Base-by-base conservation (phyloP, 2,329 filamentous ascomycete species). In the Bipolaris bicolor region DNA sequence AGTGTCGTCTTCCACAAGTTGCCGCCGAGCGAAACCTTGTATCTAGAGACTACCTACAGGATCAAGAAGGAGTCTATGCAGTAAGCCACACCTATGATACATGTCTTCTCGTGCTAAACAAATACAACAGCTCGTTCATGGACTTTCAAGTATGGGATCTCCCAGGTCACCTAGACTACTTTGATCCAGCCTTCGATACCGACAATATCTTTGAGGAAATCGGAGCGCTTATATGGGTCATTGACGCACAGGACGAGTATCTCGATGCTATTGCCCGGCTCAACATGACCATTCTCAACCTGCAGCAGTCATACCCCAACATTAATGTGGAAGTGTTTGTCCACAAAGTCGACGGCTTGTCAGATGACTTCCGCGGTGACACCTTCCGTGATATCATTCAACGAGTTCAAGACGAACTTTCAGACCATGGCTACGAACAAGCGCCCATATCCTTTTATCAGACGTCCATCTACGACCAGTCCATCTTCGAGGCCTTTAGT, bases 1-100 rank as follows among this genome's bases (percentile, higher is more conserved):
- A 98, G 92, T 72, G 96, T 99, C 46, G 94, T 99, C n/a, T 98
- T 99, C 72, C 93, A 98, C 78, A 99, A 99, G 76, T 88, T 98
- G 73, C 92, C 94, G 3, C 93, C 95, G 2, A 96, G 91, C 67
- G 96, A 99, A 80, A 98, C 95, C 0, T 80, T 99, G 15, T 99
- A 97, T 70, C 84, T 99, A 16, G 95, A 98, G 76, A 96, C 95
- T 0, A 99, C 95, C 3, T 93, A 92, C 9, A 86, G 91, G 31
- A 96, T 98, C 62, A 92, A 97, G 72, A 97, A 96, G 73, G 92
- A 97, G 67, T 91, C 90, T 3, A 93, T 98, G 83, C 91, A 95
- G 93, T 97, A 77, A 79, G 91, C 81, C 18, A 29, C 22, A 29
- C 15, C 20, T 40, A 10, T 5, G 24, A 1, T 24, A 4, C 33